Percentiles rank a stretch among this genome's conserved stretches.
phyloP scores from a whole-genome alignment of 768 basidiomycete species.

The Podaxis rugospora region DNA sequence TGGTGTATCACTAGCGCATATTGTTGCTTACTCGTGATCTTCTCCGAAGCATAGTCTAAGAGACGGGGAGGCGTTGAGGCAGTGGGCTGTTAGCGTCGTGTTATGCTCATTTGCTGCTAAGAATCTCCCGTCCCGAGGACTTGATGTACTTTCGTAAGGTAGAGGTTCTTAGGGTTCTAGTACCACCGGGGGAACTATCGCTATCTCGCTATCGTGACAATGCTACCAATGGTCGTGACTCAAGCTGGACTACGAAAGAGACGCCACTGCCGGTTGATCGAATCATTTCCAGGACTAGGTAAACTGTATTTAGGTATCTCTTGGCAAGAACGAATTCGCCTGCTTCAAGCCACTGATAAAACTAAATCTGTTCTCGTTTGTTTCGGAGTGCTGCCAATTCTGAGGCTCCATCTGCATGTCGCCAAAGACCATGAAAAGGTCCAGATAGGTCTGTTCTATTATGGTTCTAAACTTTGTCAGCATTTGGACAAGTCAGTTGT shows the following conservation, averaged over 20 bases:
- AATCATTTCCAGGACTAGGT: background rate
- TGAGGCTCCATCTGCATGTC: background rate
- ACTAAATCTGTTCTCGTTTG: background rate
- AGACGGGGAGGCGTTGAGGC: background rate
- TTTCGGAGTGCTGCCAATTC: background rate
- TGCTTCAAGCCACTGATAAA: background rate
- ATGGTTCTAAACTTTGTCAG: background rate
- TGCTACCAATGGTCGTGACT: too few species aligned
- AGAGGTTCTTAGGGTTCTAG: background rate
- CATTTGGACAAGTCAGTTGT: background rate
- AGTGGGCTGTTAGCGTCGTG: background rate
- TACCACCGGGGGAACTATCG: background rate
- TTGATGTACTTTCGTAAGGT: background rate
- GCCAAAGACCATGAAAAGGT: too few species aligned
- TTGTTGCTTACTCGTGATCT: background rate
- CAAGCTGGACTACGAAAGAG: too few species aligned
- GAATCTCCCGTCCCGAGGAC: too few species aligned
- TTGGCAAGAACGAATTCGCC: background rate
- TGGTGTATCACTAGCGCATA: background rate
- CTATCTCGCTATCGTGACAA: too few species aligned
- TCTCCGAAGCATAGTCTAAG: background rate
- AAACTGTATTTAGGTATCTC: background rate
- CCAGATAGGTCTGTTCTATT: too few species aligned
- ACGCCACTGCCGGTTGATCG: background rate
- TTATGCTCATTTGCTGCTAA: too few species aligned